Percentiles rank a stretch among this genome's conserved stretches.
These are phyloP conservation scores for Psilocybe azurescens DNA, from an alignment of 768 basidiomycete genomes.

Conservation along the genomic window DNA sequence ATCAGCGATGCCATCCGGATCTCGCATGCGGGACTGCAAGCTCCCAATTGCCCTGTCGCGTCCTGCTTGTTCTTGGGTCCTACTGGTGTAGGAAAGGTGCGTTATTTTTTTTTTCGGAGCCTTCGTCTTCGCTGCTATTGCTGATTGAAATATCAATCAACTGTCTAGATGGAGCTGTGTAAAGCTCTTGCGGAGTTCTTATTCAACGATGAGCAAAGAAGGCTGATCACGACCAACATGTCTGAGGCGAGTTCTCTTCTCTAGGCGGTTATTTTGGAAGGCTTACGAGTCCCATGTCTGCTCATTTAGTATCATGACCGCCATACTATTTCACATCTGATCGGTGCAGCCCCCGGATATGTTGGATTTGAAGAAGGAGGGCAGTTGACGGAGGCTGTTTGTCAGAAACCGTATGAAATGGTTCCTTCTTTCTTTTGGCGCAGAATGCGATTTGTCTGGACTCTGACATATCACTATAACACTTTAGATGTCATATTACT, in stretches of 20 bases:
- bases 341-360: slow-evolving; percentile 93
- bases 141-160: background rate
- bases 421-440: background rate
- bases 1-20: slow-evolving; percentile 94
- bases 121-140: slow-evolving; percentile 1
- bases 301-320: slow-evolving; percentile 83
- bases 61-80: slow-evolving; percentile 93
- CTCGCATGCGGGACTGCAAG: slow-evolving; percentile 89
- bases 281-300: background rate
- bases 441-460: background rate
- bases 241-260: slow-evolving; percentile 56
- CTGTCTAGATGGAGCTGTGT: slow-evolving; percentile 77
- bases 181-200: slow-evolving; percentile 89
- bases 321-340: slow-evolving; percentile 88
- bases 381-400: slow-evolving; percentile 88
- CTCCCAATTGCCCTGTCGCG: slow-evolving; percentile 88
- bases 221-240: slow-evolving; percentile 93
- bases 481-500: slow-evolving; percentile 74
- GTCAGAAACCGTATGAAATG: slow-evolving; percentile 86
- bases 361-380: slow-evolving; percentile 90
- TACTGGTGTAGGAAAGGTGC: slow-evolving; percentile 84
- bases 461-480: background rate
- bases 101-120: slow-evolving; percentile 1
- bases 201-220: slow-evolving; percentile 87
- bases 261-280: background rate